Conservation (phyloP, 1,284 basidiomycete genomes). For the Amylostereum chailletii region DNA sequence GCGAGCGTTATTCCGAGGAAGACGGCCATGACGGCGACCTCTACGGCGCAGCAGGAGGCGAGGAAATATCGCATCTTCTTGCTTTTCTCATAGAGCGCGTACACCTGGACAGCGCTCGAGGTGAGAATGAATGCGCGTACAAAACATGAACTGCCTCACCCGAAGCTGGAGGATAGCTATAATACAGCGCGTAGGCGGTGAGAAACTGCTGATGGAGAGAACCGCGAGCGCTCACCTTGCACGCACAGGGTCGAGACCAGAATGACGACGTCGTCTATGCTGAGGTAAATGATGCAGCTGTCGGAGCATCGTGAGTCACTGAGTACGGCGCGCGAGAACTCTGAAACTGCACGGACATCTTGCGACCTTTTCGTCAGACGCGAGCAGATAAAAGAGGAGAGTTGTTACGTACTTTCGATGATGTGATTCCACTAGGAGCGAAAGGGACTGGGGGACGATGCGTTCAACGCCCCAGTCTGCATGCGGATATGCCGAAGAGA, state of each 20-base stretch:
- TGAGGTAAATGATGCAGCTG: constrained; percentile 15
- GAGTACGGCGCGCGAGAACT: background rate
- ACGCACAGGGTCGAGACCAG: constrained; percentile 11
- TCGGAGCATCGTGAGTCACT: background rate
- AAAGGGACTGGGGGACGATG: constrained; percentile 6
- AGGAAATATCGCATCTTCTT: constrained; percentile 12
- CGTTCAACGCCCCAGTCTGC: background rate
- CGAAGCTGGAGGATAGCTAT: constrained; percentile 13
- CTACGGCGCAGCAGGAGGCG: constrained; percentile 10
- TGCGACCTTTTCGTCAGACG: background rate
- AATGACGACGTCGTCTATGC: constrained; percentile 14
- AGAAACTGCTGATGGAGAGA: background rate
- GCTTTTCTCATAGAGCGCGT: constrained; percentile 17
- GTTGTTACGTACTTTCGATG: constrained; percentile 5
- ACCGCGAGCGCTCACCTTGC: constrained; percentile 10
- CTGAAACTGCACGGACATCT: background rate
- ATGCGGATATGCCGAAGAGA: background rate
- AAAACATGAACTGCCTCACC: constrained; percentile 4
- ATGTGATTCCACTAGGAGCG: constrained; percentile 4
- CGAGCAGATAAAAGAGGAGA: background rate
- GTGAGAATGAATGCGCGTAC: constrained; percentile 1
- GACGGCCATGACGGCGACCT: constrained; percentile 14
- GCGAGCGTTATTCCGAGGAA: constrained; percentile 16
- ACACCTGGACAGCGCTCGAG: constrained; percentile 14
- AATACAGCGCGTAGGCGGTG: too few relatives aligned